Conservation (phyloP, 2,329 filamentous ascomycete genomes). For the Cladosporium sp. region DNA sequence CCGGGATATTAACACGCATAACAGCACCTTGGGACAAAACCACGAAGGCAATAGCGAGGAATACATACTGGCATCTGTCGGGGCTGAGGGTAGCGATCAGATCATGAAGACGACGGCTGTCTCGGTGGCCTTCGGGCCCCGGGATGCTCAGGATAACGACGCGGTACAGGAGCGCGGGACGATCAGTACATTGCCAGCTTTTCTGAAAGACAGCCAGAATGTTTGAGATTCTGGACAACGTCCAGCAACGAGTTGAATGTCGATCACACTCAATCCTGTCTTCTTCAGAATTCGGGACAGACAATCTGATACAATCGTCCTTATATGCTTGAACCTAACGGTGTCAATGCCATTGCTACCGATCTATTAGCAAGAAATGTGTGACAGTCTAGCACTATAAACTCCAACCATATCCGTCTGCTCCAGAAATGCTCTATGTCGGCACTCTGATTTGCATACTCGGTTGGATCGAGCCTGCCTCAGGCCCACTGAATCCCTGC, state of each 20-base stretch:
- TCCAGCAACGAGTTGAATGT: not conserved
- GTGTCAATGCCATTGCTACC: not conserved
- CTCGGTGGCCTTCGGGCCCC: not conserved
- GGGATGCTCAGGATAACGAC: not conserved
- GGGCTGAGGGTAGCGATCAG: conserved; percentile 8
- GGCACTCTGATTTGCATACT: not conserved
- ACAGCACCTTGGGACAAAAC: not conserved
- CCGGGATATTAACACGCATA: not conserved
- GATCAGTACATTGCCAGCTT: not conserved
- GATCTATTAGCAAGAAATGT: not conserved
- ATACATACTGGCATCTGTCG: conserved; percentile 18
- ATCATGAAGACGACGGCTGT: not conserved
- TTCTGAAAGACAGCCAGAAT: not conserved
- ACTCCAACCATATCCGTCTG: not conserved
- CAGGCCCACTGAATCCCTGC: not conserved
- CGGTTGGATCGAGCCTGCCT: not conserved
- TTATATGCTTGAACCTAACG: not conserved
- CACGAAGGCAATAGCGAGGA: conserved; percentile 13
- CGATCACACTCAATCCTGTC: not conserved
- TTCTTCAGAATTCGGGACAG: not conserved
- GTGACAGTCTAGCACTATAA: not conserved
- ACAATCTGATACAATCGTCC: not conserved
- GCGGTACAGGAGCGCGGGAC: not conserved
- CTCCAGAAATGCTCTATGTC: not conserved
- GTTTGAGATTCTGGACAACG: not conserved